phyloP scores from a whole-genome alignment of 2,329 filamentous ascomycete species.

The Sporothrix curviconia region DNA sequence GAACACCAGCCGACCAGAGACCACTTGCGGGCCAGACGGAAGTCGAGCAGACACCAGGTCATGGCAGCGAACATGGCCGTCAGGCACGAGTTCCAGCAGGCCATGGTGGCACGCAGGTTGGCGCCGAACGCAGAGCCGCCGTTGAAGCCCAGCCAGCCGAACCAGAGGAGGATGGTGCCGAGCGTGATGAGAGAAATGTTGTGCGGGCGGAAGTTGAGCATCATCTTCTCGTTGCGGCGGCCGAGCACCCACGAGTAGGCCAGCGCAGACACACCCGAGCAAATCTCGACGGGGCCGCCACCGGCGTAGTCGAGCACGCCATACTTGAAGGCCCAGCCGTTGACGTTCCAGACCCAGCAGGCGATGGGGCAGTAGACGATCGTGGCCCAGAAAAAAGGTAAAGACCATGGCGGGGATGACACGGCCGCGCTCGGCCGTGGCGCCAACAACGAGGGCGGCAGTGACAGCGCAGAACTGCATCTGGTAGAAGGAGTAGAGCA shows the following conservation, averaged over 20 bases:
- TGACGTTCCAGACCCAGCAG: slow-evolving; percentile 93
- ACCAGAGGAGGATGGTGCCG: slow-evolving; percentile 93
- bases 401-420: slow-evolving; percentile 93
- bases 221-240: slow-evolving; percentile 97
- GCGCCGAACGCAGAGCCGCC: slow-evolving; percentile 90
- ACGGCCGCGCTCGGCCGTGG: slow-evolving; percentile 88
- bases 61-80: slow-evolving; percentile 88
- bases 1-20: slow-evolving; percentile 72
- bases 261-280: slow-evolving; percentile 83
- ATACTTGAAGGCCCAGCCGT: slow-evolving; percentile 87
- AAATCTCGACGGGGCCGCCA: slow-evolving; percentile 95
- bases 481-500: slow-evolving; percentile 95
- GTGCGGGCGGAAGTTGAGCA: slow-evolving; percentile 98
- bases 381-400: slow-evolving; percentile 90
- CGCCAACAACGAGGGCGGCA: slow-evolving; percentile 82
- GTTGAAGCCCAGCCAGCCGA: slow-evolving; percentile 98
- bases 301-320: slow-evolving; percentile 95
- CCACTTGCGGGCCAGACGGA: slow-evolving; percentile 89
- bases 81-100: slow-evolving; percentile 96
- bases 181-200: slow-evolving; percentile 97
- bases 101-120: slow-evolving; percentile 89
- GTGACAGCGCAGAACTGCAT: slow-evolving; percentile 98
- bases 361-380: slow-evolving; percentile 95
- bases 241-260: slow-evolving; percentile 96
- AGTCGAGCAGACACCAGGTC: slow-evolving; percentile 94